A percentile compares a stretch with the other conserved stretches of the same genome.
phyloP scores from a whole-genome alignment of 306 rosid species.

The Lablab purpureus region DNA sequence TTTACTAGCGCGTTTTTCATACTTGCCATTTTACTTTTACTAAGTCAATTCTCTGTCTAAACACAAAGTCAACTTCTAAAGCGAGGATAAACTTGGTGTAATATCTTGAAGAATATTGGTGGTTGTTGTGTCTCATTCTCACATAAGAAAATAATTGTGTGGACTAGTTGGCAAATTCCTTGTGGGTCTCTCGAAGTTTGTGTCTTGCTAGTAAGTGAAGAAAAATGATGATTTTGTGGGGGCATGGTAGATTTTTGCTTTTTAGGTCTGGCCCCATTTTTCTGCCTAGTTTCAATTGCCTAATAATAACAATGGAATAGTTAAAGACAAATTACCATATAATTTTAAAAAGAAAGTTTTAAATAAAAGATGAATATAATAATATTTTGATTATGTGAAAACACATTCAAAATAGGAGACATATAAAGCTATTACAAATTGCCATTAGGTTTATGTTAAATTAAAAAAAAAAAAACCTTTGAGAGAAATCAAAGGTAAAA shows the following conservation, averaged over 20 bases:
- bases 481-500: not conserved
- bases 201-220: not conserved
- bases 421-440: too few species aligned
- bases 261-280: constrained; percentile 14
- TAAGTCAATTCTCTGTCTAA: not conserved
- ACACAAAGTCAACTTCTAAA: not conserved
- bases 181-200: not conserved
- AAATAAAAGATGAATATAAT: too few species aligned
- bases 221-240: not conserved
- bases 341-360: too few species aligned
- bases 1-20: too few species aligned
- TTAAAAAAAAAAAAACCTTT: not conserved
- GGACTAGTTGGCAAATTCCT: not conserved
- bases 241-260: not conserved
- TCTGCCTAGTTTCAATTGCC: not conserved
- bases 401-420: too few species aligned
- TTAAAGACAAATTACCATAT: not conserved
- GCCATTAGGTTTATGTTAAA: too few species aligned
- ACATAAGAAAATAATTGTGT: not conserved
- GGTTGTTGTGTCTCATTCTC: constrained; percentile 7
- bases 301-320: not conserved
- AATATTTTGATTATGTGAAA: too few species aligned
- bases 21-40: not conserved
- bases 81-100: not conserved
- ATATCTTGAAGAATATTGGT: not conserved